A percentile compares a stretch with the other conserved stretches of the same genome.
Evolutionary conservation across 192 early-diverging fungal genomes (phyloP).

Genomic region (Umbelopsis sp.): DNA sequence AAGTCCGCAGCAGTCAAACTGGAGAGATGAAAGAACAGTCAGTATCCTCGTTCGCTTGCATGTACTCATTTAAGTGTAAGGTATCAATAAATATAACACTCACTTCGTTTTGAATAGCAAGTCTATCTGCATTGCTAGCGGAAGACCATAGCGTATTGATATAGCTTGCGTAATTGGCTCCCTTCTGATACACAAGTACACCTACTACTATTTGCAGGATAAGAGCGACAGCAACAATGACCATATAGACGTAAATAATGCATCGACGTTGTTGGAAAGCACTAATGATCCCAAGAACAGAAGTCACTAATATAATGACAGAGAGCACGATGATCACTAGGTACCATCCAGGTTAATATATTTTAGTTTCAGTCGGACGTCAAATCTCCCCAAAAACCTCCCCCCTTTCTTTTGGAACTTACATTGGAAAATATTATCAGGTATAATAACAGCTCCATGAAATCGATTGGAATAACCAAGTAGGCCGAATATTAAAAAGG

Average conservation of each 20-base stretch:
- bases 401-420: not conserved
- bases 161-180: slow-evolving; percentile 19
- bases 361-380: not conserved
- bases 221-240: slow-evolving; percentile 18
- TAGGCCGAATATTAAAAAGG: slow-evolving; percentile 27
- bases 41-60: too few relatives aligned
- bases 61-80: too few relatives aligned
- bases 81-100: not conserved
- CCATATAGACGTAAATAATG: slow-evolving; percentile 21
- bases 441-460: slow-evolving; percentile 29
- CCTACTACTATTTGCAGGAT: slow-evolving; percentile 29
- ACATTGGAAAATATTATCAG: slow-evolving; percentile 23
- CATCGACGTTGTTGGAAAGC: slow-evolving; percentile 17
- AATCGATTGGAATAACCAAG: slow-evolving; percentile 22
- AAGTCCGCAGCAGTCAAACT: slow-evolving; percentile 35
- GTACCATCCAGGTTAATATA: not conserved
- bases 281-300: slow-evolving; percentile 17
- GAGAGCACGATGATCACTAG: slow-evolving; percentile 26
- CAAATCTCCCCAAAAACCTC: not conserved
- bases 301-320: slow-evolving; percentile 24
- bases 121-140: slow-evolving; percentile 10
- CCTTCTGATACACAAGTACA: slow-evolving; percentile 26
- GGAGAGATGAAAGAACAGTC: not conserved
- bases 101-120: slow-evolving; percentile 27
- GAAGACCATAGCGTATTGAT: slow-evolving; percentile 23